Conservation (phyloP, 208 protist genomes). For the Leishmania mexicana region DNA sequence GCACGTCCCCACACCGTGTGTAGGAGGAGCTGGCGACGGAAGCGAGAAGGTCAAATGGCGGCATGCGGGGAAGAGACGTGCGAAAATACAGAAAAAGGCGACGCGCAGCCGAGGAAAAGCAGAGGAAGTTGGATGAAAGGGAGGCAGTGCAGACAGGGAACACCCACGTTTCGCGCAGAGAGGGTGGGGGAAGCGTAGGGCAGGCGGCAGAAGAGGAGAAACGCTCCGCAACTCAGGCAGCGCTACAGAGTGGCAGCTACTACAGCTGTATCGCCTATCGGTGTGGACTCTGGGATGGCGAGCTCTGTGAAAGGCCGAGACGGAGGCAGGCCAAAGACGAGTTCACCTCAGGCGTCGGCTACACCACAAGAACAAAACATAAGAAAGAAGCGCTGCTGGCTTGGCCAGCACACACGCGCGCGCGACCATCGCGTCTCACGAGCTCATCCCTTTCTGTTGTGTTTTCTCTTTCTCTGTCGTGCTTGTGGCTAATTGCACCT, state of each 20-base stretch:
- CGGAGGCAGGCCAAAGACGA: neutral
- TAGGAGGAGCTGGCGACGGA: neutral
- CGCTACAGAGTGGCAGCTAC: neutral
- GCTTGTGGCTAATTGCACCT: neutral
- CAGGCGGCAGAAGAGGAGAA: neutral
- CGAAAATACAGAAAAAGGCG: constrained; percentile 3
- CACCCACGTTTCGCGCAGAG: neutral
- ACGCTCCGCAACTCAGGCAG: neutral
- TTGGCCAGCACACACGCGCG: neutral
- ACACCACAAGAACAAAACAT: too few relatives aligned
- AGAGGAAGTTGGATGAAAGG: neutral
- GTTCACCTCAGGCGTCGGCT: neutral
- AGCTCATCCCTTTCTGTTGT: neutral
- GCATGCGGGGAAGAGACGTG: neutral
- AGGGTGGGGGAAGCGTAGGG: neutral
- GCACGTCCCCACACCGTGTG: neutral
- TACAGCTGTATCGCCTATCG: neutral
- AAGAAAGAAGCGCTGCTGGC: neutral
- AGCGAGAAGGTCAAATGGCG: neutral
- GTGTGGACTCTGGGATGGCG: neutral
- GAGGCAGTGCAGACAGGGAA: too few relatives aligned
- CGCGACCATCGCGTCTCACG: neutral
- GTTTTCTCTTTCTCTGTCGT: neutral
- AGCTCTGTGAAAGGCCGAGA: neutral
- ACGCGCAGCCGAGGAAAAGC: neutral